Base-by-base conservation (phyloP, 116 monocot species). In the Phalaenopsis hybrid region DNA sequence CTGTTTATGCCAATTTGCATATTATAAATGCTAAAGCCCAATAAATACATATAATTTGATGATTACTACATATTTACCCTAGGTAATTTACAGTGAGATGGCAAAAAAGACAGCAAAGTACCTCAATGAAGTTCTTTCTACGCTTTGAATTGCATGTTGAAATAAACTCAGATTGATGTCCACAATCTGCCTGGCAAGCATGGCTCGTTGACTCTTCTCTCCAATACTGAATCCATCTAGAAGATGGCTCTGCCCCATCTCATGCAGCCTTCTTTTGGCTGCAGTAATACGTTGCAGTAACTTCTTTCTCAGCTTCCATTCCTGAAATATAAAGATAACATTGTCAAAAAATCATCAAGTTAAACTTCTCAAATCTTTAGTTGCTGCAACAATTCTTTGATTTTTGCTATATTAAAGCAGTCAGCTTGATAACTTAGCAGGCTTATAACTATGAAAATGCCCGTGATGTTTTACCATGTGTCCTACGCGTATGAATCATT, bases 301-400 rank as follows among this genome's bases (percentile, higher is more conserved):
- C 86, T 89, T 93, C 84, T 93, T 98, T 79, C 83, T 92, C 81
- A 95, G 80, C 82, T 86, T 98, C 95, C 98, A 95, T 81, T 92
- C 95, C 97, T 98, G 79, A 6, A 88, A 83, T 72, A 37, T 75
- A 18, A 48, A 75, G 45, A 45, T 37, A 70, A 16, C 0, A 70
- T 16, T 70, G 37, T 70, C 70, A 70, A 70, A 70, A 34, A 70
- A 37, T 33, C 69, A 8, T 33, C 31, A 70, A 70, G 34, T 28
- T 28, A 28, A 28, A 28, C 28, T 28, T 28, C 28, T 28, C 28
- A 28, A 28, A 28, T 28, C 28, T 28, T 28, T 28, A 28, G 28
- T 28, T 28, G 28, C 28, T 28, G 28, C 28, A 28, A 28, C 28
- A 28, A 28, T 28, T 28, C 28, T 28, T 28, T 28, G 28, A 11